Percentiles rank a stretch among this genome's conserved stretches.
Evolutionary conservation across 1,284 basidiomycete species (phyloP).

Genomic region (Austroboletus niveus): DNA sequence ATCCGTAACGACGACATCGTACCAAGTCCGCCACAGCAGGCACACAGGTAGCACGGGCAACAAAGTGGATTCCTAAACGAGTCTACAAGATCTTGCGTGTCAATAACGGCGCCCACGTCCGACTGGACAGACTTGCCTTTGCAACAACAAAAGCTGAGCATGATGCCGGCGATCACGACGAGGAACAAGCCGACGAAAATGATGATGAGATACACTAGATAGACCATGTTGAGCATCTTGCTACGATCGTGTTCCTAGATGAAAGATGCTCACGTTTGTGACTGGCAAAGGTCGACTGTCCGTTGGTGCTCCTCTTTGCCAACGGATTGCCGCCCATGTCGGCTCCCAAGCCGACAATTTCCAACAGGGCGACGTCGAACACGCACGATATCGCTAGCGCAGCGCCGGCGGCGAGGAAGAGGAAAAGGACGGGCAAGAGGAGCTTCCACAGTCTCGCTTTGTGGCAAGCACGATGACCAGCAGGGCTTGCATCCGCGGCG

Average conservation of each 20-base stretch:
- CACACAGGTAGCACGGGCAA: slow-evolving; percentile 64
- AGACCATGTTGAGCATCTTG: background rate
- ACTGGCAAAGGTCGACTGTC: slow-evolving; percentile 35
- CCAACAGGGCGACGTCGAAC: slow-evolving; percentile 24
- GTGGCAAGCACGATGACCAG: slow-evolving; percentile 37
- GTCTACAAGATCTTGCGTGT: slow-evolving; percentile 32
- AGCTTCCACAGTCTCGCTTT: slow-evolving; percentile 35
- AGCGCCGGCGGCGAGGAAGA: slow-evolving; percentile 31
- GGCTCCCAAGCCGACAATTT: slow-evolving; percentile 19
- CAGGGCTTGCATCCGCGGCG: slow-evolving; percentile 10
- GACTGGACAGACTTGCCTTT: slow-evolving; percentile 34
- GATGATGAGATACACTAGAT: slow-evolving; percentile 51
- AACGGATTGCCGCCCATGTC: slow-evolving; percentile 22
- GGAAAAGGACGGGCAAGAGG: slow-evolving; percentile 33
- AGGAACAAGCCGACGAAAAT: slow-evolving; percentile 55
- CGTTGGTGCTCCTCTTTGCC: slow-evolving; percentile 28
- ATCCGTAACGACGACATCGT: slow-evolving; percentile 21
- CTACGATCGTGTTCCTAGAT: background rate
- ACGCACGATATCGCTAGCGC: slow-evolving; percentile 36
- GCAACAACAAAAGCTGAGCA: slow-evolving; percentile 61
- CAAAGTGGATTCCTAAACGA: slow-evolving; percentile 57
- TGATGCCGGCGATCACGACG: slow-evolving; percentile 48
- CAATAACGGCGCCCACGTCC: background rate
- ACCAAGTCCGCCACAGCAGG: slow-evolving; percentile 65
- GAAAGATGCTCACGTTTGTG: slow-evolving; percentile 36